Evolutionary conservation across 116 monocot genomes (phyloP).

Genomic region (Iris pallida): DNA sequence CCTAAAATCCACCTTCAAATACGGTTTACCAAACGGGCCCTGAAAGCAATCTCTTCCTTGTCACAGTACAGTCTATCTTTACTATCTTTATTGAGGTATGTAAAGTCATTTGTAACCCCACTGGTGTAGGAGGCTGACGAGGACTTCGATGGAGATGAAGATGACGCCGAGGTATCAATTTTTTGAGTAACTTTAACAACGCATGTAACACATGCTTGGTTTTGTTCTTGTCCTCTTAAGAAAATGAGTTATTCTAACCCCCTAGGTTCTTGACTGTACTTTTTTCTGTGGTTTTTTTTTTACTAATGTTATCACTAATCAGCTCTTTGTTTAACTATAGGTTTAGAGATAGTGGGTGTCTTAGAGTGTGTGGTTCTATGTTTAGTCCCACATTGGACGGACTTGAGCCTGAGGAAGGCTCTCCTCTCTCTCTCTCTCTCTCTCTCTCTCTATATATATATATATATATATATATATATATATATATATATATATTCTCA

Average conservation of each 20-base stretch:
- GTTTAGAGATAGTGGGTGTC: too few relatives aligned
- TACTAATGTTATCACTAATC: background rate
- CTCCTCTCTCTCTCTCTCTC: background rate
- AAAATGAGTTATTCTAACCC: background rate
- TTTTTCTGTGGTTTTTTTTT: background rate
- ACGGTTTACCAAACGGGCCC: background rate
- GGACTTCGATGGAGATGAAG: background rate
- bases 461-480: slow-evolving; percentile 3
- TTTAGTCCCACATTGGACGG: background rate
- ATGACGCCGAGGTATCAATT: background rate
- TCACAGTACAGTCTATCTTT: background rate
- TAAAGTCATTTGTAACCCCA: too few relatives aligned
- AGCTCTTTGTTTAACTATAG: background rate
- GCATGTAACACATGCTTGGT: too few relatives aligned
- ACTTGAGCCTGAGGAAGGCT: background rate
- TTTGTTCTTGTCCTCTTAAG: background rate
- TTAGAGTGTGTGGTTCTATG: background rate
- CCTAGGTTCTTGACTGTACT: background rate
- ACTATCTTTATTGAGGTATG: background rate
- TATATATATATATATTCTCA: background rate
- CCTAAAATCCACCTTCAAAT: background rate
- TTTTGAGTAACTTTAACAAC: too few relatives aligned
- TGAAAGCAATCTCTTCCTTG: background rate
- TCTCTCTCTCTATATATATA: background rate
- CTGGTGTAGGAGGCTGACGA: slow-evolving; percentile 1